These are phyloP conservation scores for Mucor circinelloides DNA, from an alignment of 371 early-diverging fungal genomes.

Conservation along the genomic window DNA sequence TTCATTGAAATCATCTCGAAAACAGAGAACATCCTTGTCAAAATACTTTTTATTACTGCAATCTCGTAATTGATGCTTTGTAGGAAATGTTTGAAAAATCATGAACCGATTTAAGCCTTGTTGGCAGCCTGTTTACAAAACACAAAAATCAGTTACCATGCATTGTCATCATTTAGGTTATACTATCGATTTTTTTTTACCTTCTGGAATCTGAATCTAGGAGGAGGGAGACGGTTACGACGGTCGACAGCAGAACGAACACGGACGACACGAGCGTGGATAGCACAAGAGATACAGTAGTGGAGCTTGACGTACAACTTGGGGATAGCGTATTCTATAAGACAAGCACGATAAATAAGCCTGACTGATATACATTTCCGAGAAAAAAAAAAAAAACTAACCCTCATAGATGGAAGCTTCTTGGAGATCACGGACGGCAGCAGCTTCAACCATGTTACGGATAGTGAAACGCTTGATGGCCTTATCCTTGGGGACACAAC, in stretches of 20 bases:
- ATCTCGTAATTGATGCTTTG: neutral
- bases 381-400: conserved; percentile 36
- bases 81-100: neutral
- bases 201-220: conserved; percentile 82
- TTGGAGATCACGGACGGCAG: conserved; percentile 95
- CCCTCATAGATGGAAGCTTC: conserved; percentile 95
- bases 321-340: conserved; percentile 90
- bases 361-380: too few species aligned
- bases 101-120: conserved; percentile 29
- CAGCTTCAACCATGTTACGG: conserved; percentile 98
- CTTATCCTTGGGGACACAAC: conserved; percentile 99
- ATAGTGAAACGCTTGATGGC: conserved; percentile 98
- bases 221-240: conserved; percentile 93
- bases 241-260: conserved; percentile 92
- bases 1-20: neutral
- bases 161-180: neutral
- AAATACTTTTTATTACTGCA: conserved; percentile 5
- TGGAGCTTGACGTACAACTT: conserved; percentile 98
- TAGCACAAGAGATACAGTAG: conserved; percentile 99
- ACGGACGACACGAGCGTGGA: conserved; percentile 97
- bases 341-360: too few species aligned
- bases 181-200: too few species aligned
- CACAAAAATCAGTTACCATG: neutral
- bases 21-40: neutral
- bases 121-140: conserved; percentile 22